These are phyloP conservation scores for Magnusiomyces tetraspermus DNA, from an alignment of 1,139 yeast species.

Conservation along the genomic window DNA sequence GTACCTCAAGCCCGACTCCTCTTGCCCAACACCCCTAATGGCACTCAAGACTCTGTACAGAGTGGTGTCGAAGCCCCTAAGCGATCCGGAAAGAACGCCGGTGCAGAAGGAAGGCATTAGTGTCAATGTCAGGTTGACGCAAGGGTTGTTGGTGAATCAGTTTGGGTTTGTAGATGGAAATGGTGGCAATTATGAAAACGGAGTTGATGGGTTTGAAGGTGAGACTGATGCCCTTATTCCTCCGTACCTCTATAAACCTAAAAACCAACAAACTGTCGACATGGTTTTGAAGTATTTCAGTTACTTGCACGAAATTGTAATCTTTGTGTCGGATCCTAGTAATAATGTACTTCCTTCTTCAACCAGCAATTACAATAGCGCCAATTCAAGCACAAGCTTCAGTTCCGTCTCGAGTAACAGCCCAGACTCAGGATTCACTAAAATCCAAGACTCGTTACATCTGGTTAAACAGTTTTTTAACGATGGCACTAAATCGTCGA, in stretches of 20 bases:
- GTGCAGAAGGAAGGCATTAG: constrained; percentile 24
- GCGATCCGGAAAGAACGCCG: constrained; percentile 19
- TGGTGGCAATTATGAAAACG: no score
- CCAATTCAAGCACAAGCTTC: no score
- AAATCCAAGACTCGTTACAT: neutral
- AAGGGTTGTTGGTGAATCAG: constrained; percentile 38
- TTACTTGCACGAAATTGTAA: constrained; percentile 2
- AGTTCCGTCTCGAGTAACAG: no score
- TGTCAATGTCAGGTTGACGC: constrained; percentile 34
- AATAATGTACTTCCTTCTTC: neutral
- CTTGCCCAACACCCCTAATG: constrained; percentile 21
- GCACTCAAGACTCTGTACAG: constrained; percentile 24
- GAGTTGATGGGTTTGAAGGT: no score
- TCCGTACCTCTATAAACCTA: constrained; percentile 41
- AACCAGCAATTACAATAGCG: no score
- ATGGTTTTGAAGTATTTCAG: neutral
- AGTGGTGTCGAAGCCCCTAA: constrained; percentile 24
- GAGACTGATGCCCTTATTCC: constrained; percentile 45
- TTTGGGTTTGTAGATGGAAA: constrained; percentile 40
- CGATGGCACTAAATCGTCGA: neutral
- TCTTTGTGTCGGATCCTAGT: neutral
- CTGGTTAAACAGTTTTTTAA: neutral
- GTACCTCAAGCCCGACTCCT: constrained; percentile 19
- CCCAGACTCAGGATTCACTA: no score
- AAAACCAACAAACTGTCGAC: neutral